A percentile compares a stretch with the other conserved stretches of the same genome.
Evolutionary conservation across 768 basidiomycete genomes (phyloP).

Genomic region (Exsudoporus frostii): DNA sequence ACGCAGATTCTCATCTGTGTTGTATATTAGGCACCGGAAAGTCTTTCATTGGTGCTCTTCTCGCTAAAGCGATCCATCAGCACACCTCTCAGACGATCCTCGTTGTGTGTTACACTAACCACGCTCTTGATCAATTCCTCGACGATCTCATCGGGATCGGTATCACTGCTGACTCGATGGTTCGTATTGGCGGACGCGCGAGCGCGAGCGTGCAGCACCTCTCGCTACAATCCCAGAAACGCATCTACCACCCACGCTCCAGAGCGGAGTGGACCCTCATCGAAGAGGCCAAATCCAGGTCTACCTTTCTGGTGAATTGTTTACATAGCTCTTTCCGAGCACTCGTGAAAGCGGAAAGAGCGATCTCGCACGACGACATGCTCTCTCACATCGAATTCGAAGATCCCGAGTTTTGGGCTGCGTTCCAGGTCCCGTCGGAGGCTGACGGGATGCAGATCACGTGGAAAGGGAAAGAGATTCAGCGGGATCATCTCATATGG

Average conservation of each 20-base stretch:
- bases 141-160: conserved; percentile 59
- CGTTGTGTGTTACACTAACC: conserved; percentile 75
- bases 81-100: conserved; percentile 49
- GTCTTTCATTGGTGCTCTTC: conserved; percentile 66
- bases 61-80: conserved; percentile 59
- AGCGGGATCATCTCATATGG: conserved; percentile 40
- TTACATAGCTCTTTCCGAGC: conserved; percentile 33
- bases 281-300: conserved; percentile 34
- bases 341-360: conserved; percentile 19
- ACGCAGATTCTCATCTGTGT: neutral
- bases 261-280: conserved; percentile 41
- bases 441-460: conserved; percentile 44
- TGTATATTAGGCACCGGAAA: conserved; percentile 60
- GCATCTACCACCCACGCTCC: conserved; percentile 18
- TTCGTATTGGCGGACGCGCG: conserved; percentile 58
- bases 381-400: conserved; percentile 52
- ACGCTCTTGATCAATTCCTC: conserved; percentile 70
- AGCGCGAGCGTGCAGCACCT: conserved; percentile 47
- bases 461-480: conserved; percentile 39
- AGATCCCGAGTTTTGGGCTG: conserved; percentile 40
- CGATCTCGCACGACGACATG: conserved; percentile 29
- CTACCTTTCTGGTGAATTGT: conserved; percentile 8
- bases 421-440: conserved; percentile 42
- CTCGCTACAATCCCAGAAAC: conserved; percentile 41
- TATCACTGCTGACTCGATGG: conserved; percentile 46